Evolutionary conservation across 164 flowering plant species (phyloP), one percentile per base, ranked within the genome.

Genomic region (Annona cherimola): DNA sequence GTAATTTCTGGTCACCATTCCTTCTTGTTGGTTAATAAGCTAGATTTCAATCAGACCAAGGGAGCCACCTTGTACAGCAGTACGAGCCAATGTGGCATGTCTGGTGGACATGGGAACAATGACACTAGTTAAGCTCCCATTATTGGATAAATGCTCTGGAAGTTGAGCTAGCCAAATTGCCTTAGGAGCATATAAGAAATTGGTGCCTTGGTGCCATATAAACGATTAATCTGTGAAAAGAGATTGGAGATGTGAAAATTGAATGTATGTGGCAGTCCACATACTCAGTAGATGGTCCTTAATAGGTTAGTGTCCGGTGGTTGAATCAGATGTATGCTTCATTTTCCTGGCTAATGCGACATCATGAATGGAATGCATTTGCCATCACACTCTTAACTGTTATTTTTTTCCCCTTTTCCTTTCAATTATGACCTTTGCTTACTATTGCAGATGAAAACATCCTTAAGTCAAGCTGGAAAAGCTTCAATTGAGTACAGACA

Each of bases 401-500:
- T 6, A 50, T 26, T 26, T 26, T 26, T 26, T 26, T 26, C 35
- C 35, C 35, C 35, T 26, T 26, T 26, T 1, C 35, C 35, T 26
- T 26, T 11, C 54, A 46, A 46, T 14, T n/a, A 18, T 61, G 63
- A 61, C 35, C 35, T 12, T 7, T 12, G 42, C 41, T 64, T 39
- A 12, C 67, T 11, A 45, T 70, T 81, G 78, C 96, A 95, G 99
- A 86, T 91, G 87, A 91, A 88, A 75, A 68, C 70, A 45, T 76
- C 74, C 68, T 67, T 90, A 68, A 50, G 76, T 43, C 92, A 93
- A 69, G 93, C 87, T 63, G 66, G 78, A 44, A 93, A 82, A 73
- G 82, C 79, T 71, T 81, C 80, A 71, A 78, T 80, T 63, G 99
- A 90, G 65, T 89, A 85, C 67, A 85, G 89, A 74, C 90, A 85